A percentile compares a stretch with the other conserved stretches of the same genome.
Conservation (phyloP, 2,329 filamentous ascomycete genomes). For the Camillea tinctor region DNA sequence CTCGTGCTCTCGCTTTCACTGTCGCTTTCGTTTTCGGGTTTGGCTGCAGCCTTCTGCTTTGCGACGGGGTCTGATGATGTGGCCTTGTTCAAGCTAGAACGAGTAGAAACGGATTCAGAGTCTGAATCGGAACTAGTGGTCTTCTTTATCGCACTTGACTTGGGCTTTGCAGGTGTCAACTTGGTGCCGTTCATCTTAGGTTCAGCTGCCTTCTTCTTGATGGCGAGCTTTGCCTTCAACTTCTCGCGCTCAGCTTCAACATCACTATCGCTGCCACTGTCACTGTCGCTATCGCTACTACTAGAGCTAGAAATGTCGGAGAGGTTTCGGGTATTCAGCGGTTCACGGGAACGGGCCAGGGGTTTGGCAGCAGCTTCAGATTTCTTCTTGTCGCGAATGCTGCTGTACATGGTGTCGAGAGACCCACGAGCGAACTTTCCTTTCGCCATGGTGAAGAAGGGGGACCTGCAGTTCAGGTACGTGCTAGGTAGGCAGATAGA, state of each 20-base stretch:
- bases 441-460: constrained; percentile 14
- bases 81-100: constrained; percentile 12
- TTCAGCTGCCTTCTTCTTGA: constrained; percentile 29
- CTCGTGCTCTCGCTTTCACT: constrained; percentile 20
- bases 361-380: constrained; percentile 15
- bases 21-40: constrained; percentile 32
- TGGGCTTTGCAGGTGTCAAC: constrained; percentile 15
- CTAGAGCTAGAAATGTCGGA: constrained; percentile 35
- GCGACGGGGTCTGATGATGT: constrained; percentile 23
- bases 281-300: constrained; percentile 31
- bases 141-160: constrained; percentile 20
- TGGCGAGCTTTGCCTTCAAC: constrained; percentile 28
- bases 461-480: too few relatives aligned
- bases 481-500: too few relatives aligned
- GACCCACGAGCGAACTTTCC: constrained; percentile 14
- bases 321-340: constrained; percentile 28
- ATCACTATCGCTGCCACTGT: constrained; percentile 35
- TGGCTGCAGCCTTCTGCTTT: constrained; percentile 20
- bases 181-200: constrained; percentile 20
- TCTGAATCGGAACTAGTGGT: constrained; percentile 15
- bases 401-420: constrained; percentile 23
- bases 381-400: constrained; percentile 25
- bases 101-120: constrained; percentile 16
- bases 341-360: constrained; percentile 12
- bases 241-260: constrained; percentile 33